These are phyloP conservation scores for Fusarium poae DNA, from an alignment of 2,329 filamentous ascomycete genomes.

Conservation along the genomic window DNA sequence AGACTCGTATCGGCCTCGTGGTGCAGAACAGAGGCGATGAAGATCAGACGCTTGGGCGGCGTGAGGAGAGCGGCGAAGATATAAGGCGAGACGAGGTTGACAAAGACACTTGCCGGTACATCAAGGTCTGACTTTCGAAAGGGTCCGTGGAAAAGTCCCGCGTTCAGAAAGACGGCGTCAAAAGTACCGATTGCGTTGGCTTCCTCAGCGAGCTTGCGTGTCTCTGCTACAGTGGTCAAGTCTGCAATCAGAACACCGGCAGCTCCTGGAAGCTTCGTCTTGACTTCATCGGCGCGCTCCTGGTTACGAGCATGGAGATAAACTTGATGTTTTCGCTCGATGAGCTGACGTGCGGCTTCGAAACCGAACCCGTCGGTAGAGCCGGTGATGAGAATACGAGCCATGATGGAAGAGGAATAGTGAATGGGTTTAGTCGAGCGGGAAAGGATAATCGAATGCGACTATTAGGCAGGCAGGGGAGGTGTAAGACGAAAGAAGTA, in stretches of 20 bases:
- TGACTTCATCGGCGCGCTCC: conserved; percentile 37
- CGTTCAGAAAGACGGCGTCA: conserved; percentile 41
- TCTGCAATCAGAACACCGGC: conserved; percentile 39
- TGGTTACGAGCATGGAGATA: conserved; percentile 43
- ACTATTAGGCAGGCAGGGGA: not conserved
- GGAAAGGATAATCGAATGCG: not conserved
- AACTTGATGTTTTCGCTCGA: conserved; percentile 41
- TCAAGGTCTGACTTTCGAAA: conserved; percentile 38
- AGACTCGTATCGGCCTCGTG: conserved; percentile 27
- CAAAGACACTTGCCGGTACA: conserved; percentile 38
- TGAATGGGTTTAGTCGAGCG: not conserved
- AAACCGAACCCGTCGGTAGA: conserved; percentile 46
- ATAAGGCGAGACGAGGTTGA: conserved; percentile 44
- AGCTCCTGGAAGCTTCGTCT: conserved; percentile 31
- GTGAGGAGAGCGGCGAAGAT: conserved; percentile 40
- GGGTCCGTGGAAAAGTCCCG: conserved; percentile 36
- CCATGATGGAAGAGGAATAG: conserved; percentile 26
- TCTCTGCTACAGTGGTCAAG: conserved; percentile 38
- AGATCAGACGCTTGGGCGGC: conserved; percentile 38
- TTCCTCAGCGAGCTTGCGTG: conserved; percentile 39
- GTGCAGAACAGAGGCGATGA: conserved; percentile 39
- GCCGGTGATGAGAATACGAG: conserved; percentile 45
- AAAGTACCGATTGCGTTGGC: conserved; percentile 42
- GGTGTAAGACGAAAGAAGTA: not conserved
- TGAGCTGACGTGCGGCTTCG: conserved; percentile 42